Base-by-base conservation (phyloP, 768 basidiomycete genomes). In the Kwoniella botswanensis region DNA sequence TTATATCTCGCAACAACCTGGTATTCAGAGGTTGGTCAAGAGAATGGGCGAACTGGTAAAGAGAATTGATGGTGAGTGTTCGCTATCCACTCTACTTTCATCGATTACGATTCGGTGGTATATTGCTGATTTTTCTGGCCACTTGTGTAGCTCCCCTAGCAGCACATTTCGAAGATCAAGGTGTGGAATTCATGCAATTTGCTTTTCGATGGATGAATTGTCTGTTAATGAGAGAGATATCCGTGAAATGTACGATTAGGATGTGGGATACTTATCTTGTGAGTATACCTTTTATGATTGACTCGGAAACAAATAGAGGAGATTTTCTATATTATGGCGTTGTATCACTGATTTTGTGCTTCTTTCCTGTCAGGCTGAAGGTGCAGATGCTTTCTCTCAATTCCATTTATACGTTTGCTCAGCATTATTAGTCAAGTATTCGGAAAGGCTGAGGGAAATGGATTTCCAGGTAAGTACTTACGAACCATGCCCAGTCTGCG, bases 211-310 rank as follows among this genome's bases (percentile, higher is more conserved):
- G 97, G 97, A 98, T 99, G 94, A 98, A 99, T 79, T 98, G 97
- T 82, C 85, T 99, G 62, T 87, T 98, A 70, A 98, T 99, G 96
- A 88, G 97, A 68, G 97, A 98, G 86, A 92, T 99, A 74, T 96
- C 92, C 76, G 94, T 99, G 60, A 89, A 91, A 77, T 96, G 98
- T 82, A 98, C 96, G 18, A 93, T 98, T 61, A 88, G 97, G 66
- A 98, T 98, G 96, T 99, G 97, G 97, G 97, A 99, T 82, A 98
- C 97, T 13, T 99, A 99, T 84, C 85, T 99, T 79, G 97, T 98
- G 71, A 67, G 93, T 84, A 35, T 35, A 35, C 35, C 35, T 7
- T 35, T 7, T 35, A 26, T 15, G 35, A 35, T 35, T 35, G 35
- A 35, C 35, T 35, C 1, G 35, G 5, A 35, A 7, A 35, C 6